Evolutionary conservation across 2,329 filamentous ascomycete species (phyloP).

Genomic region (Colletotrichum scovillei): DNA sequence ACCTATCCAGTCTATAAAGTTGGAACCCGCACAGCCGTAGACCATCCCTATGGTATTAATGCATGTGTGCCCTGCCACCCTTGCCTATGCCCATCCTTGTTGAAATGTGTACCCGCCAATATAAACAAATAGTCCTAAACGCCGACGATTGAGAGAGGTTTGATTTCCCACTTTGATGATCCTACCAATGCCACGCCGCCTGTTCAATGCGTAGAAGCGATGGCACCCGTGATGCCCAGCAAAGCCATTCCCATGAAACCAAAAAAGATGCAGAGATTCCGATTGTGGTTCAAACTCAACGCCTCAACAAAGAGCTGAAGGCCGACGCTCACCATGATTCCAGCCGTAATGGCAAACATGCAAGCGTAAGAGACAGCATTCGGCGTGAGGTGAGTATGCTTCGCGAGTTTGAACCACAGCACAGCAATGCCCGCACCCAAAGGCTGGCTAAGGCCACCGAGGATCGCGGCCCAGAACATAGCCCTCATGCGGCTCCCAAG

Average conservation of each 20-base stretch:
- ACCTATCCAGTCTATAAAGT: not conserved
- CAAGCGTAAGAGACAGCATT: conserved; percentile 75
- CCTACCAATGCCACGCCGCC: not conserved
- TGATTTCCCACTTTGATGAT: not conserved
- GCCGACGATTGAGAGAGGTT: not conserved
- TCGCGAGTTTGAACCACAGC: conserved; percentile 83
- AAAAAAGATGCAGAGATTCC: conserved; percentile 81
- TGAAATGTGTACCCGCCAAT: not conserved
- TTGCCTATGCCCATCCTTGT: not conserved
- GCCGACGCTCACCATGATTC: conserved; percentile 95
- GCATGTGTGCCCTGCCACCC: not conserved
- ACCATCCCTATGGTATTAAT: not conserved
- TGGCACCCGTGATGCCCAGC: conserved; percentile 83
- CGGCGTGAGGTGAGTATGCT: conserved; percentile 59
- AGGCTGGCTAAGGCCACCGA: conserved; percentile 90
- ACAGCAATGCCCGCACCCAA: conserved; percentile 86
- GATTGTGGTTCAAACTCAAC: conserved; percentile 82
- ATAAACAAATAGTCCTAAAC: conserved; percentile 5
- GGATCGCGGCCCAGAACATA: conserved; percentile 83
- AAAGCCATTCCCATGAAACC: conserved; percentile 89
- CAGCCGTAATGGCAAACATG: conserved; percentile 90
- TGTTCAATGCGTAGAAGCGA: conserved; percentile 33
- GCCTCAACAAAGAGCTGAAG: conserved; percentile 91
- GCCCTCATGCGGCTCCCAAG: conserved; percentile 83
- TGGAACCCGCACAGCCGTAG: not conserved